A percentile compares a stretch with the other conserved stretches of the same genome.
Evolutionary conservation across 2,329 filamentous ascomycete genomes (phyloP).

Genomic region (Zopfia rhizophila): DNA sequence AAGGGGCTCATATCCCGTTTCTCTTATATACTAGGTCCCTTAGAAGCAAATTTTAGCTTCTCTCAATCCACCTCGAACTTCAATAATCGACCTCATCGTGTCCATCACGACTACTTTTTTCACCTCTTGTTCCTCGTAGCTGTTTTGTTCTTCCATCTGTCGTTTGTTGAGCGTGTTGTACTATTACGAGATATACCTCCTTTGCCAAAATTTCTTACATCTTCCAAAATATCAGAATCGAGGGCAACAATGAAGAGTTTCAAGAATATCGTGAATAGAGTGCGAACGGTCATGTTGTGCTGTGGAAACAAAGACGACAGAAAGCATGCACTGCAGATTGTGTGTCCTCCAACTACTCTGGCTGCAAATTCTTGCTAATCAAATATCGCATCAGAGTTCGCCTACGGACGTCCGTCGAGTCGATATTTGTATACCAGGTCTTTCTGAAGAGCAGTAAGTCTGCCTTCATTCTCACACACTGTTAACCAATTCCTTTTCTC

Average conservation of each 20-base stretch:
- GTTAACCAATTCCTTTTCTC: too few relatives aligned
- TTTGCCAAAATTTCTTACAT: slow-evolving; percentile 2
- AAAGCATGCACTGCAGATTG: slow-evolving; percentile 36
- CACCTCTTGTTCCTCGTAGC: slow-evolving; percentile 7
- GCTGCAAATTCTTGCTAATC: slow-evolving; percentile 1
- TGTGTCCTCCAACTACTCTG: slow-evolving; percentile 3
- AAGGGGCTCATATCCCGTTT: slow-evolving; percentile 21
- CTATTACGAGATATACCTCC: slow-evolving; percentile 12
- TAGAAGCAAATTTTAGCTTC: background rate
- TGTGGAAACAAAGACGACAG: slow-evolving; percentile 30
- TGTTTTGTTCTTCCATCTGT: slow-evolving; percentile 9
- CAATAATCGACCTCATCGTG: slow-evolving; percentile 2
- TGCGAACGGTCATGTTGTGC: slow-evolving; percentile 39
- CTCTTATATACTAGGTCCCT: slow-evolving; percentile 25
- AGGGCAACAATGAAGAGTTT: slow-evolving; percentile 32
- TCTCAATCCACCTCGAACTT: slow-evolving; percentile 10
- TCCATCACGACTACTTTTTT: slow-evolving; percentile 15
- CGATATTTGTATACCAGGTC: slow-evolving; percentile 39
- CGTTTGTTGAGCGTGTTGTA: slow-evolving; percentile 19
- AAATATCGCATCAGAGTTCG: slow-evolving; percentile 28
- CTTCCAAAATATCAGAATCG: background rate
- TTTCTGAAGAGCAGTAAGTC: slow-evolving; percentile 42
- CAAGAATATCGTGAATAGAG: slow-evolving; percentile 31
- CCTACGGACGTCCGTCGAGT: slow-evolving; percentile 44
- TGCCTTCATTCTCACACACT: background rate